phyloP scores from a whole-genome alignment of 805 yeast genomes.

The Candida maris region DNA sequence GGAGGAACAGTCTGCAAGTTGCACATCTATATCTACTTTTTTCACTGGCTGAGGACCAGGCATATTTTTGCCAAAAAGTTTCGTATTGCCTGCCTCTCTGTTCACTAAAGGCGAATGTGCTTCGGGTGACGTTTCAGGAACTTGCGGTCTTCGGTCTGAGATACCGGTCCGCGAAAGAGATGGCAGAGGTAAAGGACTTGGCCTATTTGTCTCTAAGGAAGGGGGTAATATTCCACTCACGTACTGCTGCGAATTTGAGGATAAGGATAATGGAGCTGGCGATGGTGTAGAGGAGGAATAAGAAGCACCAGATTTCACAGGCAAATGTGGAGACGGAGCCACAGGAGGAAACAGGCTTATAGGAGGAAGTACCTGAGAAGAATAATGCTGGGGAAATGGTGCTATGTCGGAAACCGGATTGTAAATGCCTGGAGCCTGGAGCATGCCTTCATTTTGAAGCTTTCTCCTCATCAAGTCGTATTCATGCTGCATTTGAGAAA shows the following conservation, averaged over 20 bases:
- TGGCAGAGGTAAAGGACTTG: background rate
- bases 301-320: conserved; percentile 6
- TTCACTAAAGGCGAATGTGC: conserved; percentile 17
- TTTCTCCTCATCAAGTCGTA: conserved; percentile 55
- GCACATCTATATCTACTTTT: conserved; percentile 14
- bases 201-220: background rate
- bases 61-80: conserved; percentile 2
- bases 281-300: conserved; percentile 10
- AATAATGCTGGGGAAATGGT: background rate
- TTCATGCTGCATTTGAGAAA: conserved; percentile 80
- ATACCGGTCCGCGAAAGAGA: background rate
- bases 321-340: conserved; percentile 4
- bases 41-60: conserved; percentile 21
- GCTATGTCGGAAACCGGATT: too few relatives aligned
- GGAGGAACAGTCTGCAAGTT: conserved; percentile 52
- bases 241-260: background rate
- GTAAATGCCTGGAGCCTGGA: background rate
- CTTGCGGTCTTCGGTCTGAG: too few relatives aligned
- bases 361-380: conserved; percentile 13
- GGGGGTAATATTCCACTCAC: too few relatives aligned
- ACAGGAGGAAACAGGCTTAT: conserved; percentile 12
- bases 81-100: conserved; percentile 5
- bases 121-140: background rate
- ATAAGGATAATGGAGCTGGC: conserved; percentile 8
- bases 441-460: conserved; percentile 7